Evolutionary conservation across 139 green algal species (phyloP).

Genomic region (Chlamydomonas applanata): DNA sequence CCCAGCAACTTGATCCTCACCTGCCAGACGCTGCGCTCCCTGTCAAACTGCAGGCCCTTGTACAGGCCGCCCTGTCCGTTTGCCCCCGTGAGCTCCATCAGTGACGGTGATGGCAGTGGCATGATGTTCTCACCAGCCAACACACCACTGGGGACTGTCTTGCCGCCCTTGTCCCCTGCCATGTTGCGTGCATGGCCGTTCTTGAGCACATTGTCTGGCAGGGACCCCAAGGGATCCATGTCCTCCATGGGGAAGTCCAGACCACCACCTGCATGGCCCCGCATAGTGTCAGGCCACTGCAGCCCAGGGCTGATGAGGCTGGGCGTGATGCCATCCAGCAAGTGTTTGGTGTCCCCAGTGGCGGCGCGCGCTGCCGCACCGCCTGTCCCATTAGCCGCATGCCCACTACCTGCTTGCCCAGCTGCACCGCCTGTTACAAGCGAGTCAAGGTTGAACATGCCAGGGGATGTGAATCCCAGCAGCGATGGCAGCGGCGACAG

Average conservation of each 20-base stretch:
- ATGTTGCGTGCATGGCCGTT: background rate
- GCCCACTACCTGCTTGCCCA: conserved; percentile 5
- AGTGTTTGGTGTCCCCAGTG: background rate
- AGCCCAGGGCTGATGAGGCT: background rate
- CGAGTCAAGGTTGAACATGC: conserved; percentile 15
- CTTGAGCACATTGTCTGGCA: background rate
- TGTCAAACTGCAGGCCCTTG: conserved; percentile 40
- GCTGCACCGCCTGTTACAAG: conserved; percentile 5
- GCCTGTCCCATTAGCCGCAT: background rate
- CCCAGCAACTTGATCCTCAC: background rate
- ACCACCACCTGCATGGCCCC: background rate
- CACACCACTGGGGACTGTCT: background rate
- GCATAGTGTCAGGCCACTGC: background rate
- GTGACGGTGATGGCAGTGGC: conserved; percentile 15
- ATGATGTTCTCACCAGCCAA: conserved; percentile 19
- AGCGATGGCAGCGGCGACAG: conserved; percentile 29
- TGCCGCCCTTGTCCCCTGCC: background rate
- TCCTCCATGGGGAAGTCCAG: background rate
- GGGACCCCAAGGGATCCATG: background rate
- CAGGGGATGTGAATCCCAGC: conserved; percentile 8
- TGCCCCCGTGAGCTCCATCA: background rate
- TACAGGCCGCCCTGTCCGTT: conserved; percentile 20
- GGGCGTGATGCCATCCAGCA: conserved; percentile 4
- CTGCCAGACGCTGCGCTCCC: conserved; percentile 26
- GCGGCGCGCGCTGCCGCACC: conserved; percentile 1